phyloP scores from a whole-genome alignment of 805 yeast species.

The Kuraishia floccosa region DNA sequence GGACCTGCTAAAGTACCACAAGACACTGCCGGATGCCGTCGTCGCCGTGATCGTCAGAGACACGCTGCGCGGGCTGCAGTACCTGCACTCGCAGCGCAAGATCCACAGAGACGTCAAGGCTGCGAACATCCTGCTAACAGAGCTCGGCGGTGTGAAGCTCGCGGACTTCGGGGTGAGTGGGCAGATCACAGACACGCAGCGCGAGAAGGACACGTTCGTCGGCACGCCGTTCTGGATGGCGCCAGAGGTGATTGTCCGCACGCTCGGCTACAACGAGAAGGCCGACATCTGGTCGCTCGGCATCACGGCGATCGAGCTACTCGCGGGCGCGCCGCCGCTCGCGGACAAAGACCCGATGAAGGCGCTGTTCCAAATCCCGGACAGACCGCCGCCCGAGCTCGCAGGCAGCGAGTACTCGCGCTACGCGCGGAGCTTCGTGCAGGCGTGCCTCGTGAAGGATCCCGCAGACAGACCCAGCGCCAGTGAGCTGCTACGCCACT shows the following conservation, averaged over 20 bases:
- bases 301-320: conserved; percentile 78
- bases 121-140: conserved; percentile 75
- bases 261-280: conserved; percentile 63
- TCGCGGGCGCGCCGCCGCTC: conserved; percentile 76
- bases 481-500: conserved; percentile 31
- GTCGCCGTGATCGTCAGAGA: conserved; percentile 54
- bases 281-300: conserved; percentile 97
- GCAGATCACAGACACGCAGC: conserved; percentile 46
- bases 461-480: conserved; percentile 24
- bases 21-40: conserved; percentile 42
- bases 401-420: conserved; percentile 30
- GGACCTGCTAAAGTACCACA: conserved; percentile 51
- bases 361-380: conserved; percentile 62
- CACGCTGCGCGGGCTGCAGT: conserved; percentile 59
- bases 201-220: conserved; percentile 64
- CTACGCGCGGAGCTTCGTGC: conserved; percentile 20
- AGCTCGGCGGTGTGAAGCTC: conserved; percentile 58
- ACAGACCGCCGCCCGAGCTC: conserved; percentile 48
- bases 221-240: conserved; percentile 99
- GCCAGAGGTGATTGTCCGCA: conserved; percentile 72
- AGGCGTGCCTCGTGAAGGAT: conserved; percentile 5
- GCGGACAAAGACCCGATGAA: conserved; percentile 66
- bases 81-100: conserved; percentile 63
- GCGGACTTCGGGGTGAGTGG: conserved; percentile 95
- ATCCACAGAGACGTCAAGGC: conserved; percentile 89